A percentile compares a stretch with the other conserved stretches of the same genome.
phyloP scores from a whole-genome alignment of 2,329 filamentous ascomycete species.

The Aphanoascus verrucosus region DNA sequence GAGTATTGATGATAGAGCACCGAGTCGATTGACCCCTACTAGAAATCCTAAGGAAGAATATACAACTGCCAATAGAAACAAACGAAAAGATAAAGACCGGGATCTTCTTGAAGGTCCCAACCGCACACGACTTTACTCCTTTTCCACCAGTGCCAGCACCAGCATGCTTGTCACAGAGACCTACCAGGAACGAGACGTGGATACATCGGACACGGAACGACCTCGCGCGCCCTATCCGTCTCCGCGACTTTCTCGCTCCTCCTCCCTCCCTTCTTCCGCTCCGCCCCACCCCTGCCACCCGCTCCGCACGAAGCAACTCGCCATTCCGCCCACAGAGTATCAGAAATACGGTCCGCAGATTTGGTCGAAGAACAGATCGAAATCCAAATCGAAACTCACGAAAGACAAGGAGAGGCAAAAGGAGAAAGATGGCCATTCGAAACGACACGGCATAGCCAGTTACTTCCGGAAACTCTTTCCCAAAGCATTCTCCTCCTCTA shows the following conservation, averaged over 20 bases:
- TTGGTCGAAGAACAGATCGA: conserved; percentile 13
- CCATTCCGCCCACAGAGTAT: conserved; percentile 23
- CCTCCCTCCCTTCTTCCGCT: conserved; percentile 3
- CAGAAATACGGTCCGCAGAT: conserved; percentile 22
- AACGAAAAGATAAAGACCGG: neutral
- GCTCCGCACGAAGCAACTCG: conserved; percentile 15
- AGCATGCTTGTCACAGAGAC: neutral
- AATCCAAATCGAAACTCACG: neutral
- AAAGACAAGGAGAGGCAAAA: neutral
- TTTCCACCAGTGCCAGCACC: conserved; percentile 3
- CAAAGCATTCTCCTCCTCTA: conserved; percentile 6
- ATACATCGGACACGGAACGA: neutral
- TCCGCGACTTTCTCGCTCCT: conserved; percentile 1
- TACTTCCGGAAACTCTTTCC: conserved; percentile 4
- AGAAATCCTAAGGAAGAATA: neutral
- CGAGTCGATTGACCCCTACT: neutral
- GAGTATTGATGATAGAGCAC: neutral
- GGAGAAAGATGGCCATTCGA: neutral
- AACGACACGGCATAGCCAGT: neutral
- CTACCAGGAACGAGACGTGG: neutral
- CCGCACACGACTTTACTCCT: conserved; percentile 13
- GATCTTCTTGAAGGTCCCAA: neutral
- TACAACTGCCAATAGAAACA: neutral
- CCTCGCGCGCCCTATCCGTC: neutral
- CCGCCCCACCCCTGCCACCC: neutral